These are phyloP conservation scores for Boletus speciosus DNA, from an alignment of 768 basidiomycete genomes.

Conservation along the genomic window DNA sequence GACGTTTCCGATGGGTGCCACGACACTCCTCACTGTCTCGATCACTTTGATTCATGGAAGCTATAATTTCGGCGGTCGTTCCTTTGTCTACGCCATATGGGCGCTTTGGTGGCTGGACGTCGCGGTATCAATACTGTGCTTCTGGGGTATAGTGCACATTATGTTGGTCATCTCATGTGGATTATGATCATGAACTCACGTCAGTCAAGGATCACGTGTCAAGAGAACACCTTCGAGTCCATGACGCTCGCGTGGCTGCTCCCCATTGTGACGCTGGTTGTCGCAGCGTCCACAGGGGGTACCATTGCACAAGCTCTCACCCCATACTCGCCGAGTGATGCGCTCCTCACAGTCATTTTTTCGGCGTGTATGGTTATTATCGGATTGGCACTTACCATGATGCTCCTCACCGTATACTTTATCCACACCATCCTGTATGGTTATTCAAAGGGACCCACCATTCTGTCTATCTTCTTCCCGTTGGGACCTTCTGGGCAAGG, in stretches of 20 bases:
- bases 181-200: constrained; percentile 15
- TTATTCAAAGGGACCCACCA: constrained; percentile 42
- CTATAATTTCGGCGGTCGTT: constrained; percentile 47
- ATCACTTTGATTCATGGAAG: constrained; percentile 42
- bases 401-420: constrained; percentile 66
- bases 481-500: constrained; percentile 72
- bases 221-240: constrained; percentile 50
- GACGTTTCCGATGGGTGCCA: constrained; percentile 55
- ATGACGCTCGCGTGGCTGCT: constrained; percentile 71
- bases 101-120: constrained; percentile 69
- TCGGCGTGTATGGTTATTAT: constrained; percentile 54
- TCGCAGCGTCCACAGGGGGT: constrained; percentile 65
- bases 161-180: constrained; percentile 48
- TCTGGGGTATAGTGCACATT: constrained; percentile 58
- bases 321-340: constrained; percentile 41
- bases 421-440: constrained; percentile 56
- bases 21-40: constrained; percentile 54
- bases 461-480: constrained; percentile 68
- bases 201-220: constrained; percentile 48
- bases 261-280: constrained; percentile 71
- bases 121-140: constrained; percentile 51
- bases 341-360: constrained; percentile 52
- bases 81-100: constrained; percentile 57
- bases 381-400: constrained; percentile 57
- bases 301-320: constrained; percentile 51